These are phyloP conservation scores for Pseudogymnoascus pannorum DNA, from an alignment of 2,329 filamentous ascomycete species.

Conservation along the genomic window DNA sequence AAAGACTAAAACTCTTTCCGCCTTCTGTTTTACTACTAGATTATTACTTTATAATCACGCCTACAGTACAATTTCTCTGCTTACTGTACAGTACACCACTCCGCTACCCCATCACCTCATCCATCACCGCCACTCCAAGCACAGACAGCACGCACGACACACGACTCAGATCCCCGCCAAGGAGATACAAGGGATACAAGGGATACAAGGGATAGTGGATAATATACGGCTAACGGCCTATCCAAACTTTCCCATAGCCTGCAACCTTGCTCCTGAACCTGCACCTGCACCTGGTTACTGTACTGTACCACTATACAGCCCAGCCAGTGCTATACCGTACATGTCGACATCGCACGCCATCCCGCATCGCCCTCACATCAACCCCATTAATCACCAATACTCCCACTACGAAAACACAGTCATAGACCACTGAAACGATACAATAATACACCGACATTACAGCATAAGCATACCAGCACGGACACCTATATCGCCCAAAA, in stretches of 20 bases:
- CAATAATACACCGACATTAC: not conserved
- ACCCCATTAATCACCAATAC: not conserved
- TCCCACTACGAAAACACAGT: too few relatives aligned
- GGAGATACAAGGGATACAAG: too few relatives aligned
- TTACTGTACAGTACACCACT: too few relatives aligned
- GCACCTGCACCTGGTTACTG: too few relatives aligned
- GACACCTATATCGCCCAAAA: too few relatives aligned
- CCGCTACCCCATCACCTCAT: not conserved
- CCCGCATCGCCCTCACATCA: not conserved
- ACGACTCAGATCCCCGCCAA: not conserved
- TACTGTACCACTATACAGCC: too few relatives aligned
- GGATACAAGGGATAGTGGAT: not conserved
- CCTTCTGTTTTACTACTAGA: not conserved
- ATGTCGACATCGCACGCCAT: constrained; percentile 9
- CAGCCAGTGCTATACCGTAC: not conserved
- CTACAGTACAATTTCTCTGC: too few relatives aligned
- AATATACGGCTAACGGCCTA: too few relatives aligned
- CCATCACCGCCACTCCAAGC: constrained; percentile 16
- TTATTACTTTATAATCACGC: too few relatives aligned
- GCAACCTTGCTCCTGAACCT: not conserved
- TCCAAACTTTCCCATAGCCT: not conserved
- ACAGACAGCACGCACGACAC: too few relatives aligned
- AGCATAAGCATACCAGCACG: not conserved
- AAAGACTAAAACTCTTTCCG: too few relatives aligned
- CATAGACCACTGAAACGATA: too few relatives aligned